These are phyloP conservation scores for Helenozyma baotianmanensis DNA, from an alignment of 805 yeast genomes.

Conservation along the genomic window DNA sequence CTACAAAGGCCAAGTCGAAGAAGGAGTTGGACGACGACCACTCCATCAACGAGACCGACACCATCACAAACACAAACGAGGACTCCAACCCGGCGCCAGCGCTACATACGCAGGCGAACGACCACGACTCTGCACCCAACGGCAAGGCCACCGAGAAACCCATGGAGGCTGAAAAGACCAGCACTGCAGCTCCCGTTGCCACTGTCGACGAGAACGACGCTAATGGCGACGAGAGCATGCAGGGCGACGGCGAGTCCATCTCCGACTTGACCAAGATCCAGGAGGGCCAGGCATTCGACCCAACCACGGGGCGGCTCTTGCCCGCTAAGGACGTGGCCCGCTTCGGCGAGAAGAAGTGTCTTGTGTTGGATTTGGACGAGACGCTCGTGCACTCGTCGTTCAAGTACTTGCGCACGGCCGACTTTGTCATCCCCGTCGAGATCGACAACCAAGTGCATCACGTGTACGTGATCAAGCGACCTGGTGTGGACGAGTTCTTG, in stretches of 20 bases:
- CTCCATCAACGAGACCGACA: constrained; percentile 38
- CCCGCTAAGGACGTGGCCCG: constrained; percentile 45
- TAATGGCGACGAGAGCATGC: background rate
- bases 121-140: background rate
- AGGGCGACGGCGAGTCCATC: constrained; percentile 1
- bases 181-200: constrained; percentile 1
- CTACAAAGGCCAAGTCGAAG: constrained; percentile 7
- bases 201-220: background rate
- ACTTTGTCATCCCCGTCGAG: constrained; percentile 95
- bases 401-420: constrained; percentile 87
- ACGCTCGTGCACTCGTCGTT: constrained; percentile 94
- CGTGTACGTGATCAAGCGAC: constrained; percentile 94
- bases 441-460: constrained; percentile 89
- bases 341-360: constrained; percentile 69
- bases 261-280: constrained; percentile 62
- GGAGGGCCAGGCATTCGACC: constrained; percentile 65
- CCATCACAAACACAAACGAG: constrained; percentile 35
- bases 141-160: background rate
- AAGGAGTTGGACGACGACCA: constrained; percentile 34
- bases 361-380: constrained; percentile 90
- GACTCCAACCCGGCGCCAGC: constrained; percentile 19
- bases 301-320: constrained; percentile 60
- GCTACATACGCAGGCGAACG: background rate
- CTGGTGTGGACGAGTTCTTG: constrained; percentile 95
- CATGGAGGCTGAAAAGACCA: no score